These are phyloP conservation scores for Flaveria brownii DNA, from an alignment of 129 eudicot genomes.

Conservation along the genomic window DNA sequence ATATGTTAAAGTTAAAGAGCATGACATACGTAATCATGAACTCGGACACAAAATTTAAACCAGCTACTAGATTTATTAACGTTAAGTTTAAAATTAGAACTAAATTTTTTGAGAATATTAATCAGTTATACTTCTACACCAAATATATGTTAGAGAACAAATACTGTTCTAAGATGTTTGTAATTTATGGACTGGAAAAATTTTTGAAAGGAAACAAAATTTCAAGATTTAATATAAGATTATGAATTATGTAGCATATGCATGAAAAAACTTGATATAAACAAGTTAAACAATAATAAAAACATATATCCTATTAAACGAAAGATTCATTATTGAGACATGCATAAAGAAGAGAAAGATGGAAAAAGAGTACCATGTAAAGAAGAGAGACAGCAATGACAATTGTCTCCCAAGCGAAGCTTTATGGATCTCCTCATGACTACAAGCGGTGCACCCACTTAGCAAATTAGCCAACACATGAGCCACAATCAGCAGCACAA, in stretches of 20 bases:
- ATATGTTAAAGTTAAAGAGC: neutral
- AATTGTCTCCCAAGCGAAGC: constrained; percentile 66
- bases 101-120: neutral
- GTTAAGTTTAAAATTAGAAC: no score
- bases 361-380: constrained; percentile 55
- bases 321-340: neutral
- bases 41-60: no score
- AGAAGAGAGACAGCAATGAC: constrained; percentile 61
- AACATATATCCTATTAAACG: no score
- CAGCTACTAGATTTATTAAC: no score
- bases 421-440: constrained; percentile 51
- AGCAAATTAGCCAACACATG: constrained; percentile 78
- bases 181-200: neutral
- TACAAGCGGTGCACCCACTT: constrained; percentile 64
- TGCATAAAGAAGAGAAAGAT: neutral
- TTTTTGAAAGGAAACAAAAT: neutral
- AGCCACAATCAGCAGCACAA: constrained; percentile 53
- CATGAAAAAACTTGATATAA: neutral
- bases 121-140: neutral
- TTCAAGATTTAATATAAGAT: neutral
- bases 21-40: no score
- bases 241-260: neutral
- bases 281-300: neutral
- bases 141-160: neutral
- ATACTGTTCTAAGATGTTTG: neutral